Evolutionary conservation across 192 early-diverging fungal genomes (phyloP).

Genomic region (Phlyctochytrium planicorne): DNA sequence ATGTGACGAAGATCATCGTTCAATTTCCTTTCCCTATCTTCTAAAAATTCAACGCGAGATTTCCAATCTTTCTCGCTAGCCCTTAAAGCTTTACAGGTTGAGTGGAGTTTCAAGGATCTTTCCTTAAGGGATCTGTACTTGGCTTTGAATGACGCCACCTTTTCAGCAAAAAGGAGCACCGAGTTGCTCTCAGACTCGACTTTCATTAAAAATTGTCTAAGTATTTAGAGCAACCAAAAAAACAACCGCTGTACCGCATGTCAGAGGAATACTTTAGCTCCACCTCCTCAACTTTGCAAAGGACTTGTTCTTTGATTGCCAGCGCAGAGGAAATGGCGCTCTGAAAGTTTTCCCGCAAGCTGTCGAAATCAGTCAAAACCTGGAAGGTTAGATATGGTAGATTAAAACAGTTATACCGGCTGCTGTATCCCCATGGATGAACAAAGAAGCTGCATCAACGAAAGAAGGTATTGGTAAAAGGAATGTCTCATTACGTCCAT

Average conservation of each 20-base stretch:
- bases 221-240: not conserved
- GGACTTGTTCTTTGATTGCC: not conserved
- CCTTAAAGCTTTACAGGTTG: not conserved
- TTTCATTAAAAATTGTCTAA: not conserved
- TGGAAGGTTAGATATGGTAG: not conserved
- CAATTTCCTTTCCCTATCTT: not conserved
- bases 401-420: too few relatives aligned
- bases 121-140: not conserved
- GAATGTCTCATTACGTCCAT: too few relatives aligned
- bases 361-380: not conserved
- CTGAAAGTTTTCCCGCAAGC: not conserved
- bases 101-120: not conserved
- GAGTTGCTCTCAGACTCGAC: not conserved
- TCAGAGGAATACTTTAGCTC: not conserved
- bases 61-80: not conserved
- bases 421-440: too few relatives aligned
- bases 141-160: not conserved
- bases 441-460: too few relatives aligned
- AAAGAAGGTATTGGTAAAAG: too few relatives aligned
- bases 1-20: not conserved
- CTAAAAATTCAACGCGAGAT: not conserved
- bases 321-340: not conserved
- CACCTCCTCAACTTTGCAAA: not conserved
- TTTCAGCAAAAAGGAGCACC: not conserved
- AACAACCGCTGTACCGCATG: too few relatives aligned